phyloP scores from a whole-genome alignment of 164 flowering plant genomes.

The Umbilicus rupestris region DNA sequence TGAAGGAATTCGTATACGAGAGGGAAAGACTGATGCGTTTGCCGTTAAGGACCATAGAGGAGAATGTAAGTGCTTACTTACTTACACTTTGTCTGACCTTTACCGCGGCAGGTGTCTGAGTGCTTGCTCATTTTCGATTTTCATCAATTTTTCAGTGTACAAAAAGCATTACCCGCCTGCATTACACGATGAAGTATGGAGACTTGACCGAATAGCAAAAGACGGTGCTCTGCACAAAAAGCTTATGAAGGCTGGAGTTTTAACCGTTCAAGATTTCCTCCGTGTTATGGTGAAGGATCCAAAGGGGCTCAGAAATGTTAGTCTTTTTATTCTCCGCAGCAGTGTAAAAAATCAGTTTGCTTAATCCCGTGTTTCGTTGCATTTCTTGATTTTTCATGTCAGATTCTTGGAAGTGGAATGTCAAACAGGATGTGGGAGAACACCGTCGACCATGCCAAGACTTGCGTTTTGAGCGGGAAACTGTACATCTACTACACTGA shows the following conservation, averaged over 20 bases:
- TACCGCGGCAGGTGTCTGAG: not conserved
- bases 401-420: slow-evolving; percentile 61
- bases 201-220: slow-evolving; percentile 54
- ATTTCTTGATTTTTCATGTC: not conserved
- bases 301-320: slow-evolving; percentile 40
- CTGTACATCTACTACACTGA: slow-evolving; percentile 42
- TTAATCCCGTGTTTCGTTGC: not conserved
- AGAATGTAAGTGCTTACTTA: slow-evolving; percentile 42
- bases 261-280: slow-evolving; percentile 54
- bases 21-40: slow-evolving; percentile 64
- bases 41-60: slow-evolving; percentile 74
- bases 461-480: slow-evolving; percentile 46
- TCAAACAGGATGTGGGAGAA: slow-evolving; percentile 66
- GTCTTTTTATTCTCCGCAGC: slow-evolving; percentile 7
- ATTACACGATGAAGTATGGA: slow-evolving; percentile 56
- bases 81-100: not conserved
- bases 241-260: slow-evolving; percentile 28
- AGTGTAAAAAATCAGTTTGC: not conserved
- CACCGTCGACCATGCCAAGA: slow-evolving; percentile 57
- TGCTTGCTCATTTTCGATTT: not conserved
- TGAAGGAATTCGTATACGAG: slow-evolving; percentile 42
- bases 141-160: slow-evolving; percentile 29
- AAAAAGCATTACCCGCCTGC: slow-evolving; percentile 66
- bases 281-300: slow-evolving; percentile 43
- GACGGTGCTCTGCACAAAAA: slow-evolving; percentile 57